These are phyloP conservation scores for Straminergon stramineum DNA, from an alignment of 225 moss, liverwort and hornwort species.

Conservation along the genomic window DNA sequence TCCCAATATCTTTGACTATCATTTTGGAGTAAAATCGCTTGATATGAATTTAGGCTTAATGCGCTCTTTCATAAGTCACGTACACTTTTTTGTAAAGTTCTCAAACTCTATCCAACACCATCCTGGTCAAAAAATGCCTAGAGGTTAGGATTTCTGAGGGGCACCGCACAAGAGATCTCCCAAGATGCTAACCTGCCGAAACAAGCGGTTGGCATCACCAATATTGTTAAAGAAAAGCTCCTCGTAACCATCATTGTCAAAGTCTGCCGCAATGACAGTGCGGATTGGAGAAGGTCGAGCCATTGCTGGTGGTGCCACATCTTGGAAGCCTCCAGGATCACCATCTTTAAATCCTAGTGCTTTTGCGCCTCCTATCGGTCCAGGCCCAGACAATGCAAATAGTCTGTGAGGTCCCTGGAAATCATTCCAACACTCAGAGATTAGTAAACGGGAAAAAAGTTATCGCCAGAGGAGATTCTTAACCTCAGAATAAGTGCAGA, in stretches of 20 bases:
- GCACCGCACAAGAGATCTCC: not conserved
- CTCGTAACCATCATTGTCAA: slow-evolving; percentile 93
- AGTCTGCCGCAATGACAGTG: slow-evolving; percentile 87
- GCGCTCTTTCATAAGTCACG: too few species aligned
- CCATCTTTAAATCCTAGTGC: slow-evolving; percentile 65
- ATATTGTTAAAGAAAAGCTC: slow-evolving; percentile 92
- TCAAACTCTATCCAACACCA: not conserved
- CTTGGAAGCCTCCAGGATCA: slow-evolving; percentile 59
- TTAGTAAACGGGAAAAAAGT: not conserved
- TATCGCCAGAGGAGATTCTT: not conserved
- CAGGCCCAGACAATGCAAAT: slow-evolving; percentile 65
- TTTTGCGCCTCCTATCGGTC: slow-evolving; percentile 64
- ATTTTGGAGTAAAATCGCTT: not conserved
- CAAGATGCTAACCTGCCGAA: slow-evolving; percentile 54
- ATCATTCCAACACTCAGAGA: not conserved
- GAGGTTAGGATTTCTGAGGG: too few species aligned
- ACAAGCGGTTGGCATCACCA: slow-evolving; percentile 68
- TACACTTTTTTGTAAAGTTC: not conserved
- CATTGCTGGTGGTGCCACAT: slow-evolving; percentile 73
- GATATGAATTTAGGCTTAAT: not conserved
- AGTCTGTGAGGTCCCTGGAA: slow-evolving; percentile 74
- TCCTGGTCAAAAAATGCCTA: not conserved
- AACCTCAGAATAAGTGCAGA: not conserved
- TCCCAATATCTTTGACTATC: not conserved
- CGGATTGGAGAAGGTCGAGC: slow-evolving; percentile 71